Percentiles rank a stretch among this genome's conserved stretches.
Conservation (phyloP, 1,284 basidiomycete genomes). For the Cutaneotrichosporon daszewskae region DNA sequence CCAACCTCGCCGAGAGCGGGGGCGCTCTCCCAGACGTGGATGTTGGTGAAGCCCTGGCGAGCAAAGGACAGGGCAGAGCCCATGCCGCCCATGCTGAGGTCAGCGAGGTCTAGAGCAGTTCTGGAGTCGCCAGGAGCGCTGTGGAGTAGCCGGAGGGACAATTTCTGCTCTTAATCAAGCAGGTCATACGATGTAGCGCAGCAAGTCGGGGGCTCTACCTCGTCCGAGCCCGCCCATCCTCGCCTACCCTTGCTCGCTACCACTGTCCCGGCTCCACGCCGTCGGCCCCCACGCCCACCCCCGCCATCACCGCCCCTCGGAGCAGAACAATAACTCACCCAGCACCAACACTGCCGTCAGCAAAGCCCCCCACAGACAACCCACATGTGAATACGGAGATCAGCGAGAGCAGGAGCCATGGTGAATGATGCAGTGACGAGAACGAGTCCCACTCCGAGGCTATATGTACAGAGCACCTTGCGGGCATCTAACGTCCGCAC, state of each 20-base stretch:
- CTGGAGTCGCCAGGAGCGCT: neutral
- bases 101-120: conserved; percentile 2
- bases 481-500: neutral
- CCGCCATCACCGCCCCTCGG: no score
- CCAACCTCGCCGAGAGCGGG: conserved; percentile 34
- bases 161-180: no score
- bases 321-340: conserved; percentile 9
- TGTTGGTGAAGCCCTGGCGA: conserved; percentile 29
- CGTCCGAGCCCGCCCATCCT: neutral
- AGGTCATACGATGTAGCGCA: no score
- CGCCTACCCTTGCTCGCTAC: no score
- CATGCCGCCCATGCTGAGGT: conserved; percentile 32
- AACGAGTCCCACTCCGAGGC: no score
- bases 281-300: no score
- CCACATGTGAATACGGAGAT: conserved; percentile 18
- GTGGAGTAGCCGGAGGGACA: no score
- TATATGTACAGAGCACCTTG: neutral
- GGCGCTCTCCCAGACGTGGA: conserved; percentile 33
- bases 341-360: conserved; percentile 15
- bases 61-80: conserved; percentile 32
- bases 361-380: no score
- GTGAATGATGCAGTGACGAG: conserved; percentile 2
- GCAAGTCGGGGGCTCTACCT: no score
- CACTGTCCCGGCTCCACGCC: no score
- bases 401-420: conserved; percentile 8